Conservation (phyloP, 2,329 filamentous ascomycete species). For the Xylariaceae sp. region DNA sequence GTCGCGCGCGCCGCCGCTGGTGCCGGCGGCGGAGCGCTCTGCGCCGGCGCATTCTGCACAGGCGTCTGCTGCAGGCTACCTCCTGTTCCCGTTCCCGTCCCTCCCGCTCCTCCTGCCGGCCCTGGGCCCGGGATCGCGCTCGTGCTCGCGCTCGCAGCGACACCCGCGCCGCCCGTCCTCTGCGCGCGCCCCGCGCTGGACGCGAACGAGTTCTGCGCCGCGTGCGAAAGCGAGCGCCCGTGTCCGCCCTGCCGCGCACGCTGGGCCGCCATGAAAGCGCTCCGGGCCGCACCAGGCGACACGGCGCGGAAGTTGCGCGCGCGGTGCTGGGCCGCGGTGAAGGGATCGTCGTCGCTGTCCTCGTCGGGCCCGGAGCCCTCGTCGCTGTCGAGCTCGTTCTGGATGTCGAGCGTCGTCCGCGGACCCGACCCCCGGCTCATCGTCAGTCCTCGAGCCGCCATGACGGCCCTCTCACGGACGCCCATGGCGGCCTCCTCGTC, state of each 20-base stretch:
- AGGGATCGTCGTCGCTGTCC: conserved; percentile 24
- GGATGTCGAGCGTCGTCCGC: neutral
- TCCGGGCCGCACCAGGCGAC: conserved; percentile 17
- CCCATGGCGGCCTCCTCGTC: conserved; percentile 10
- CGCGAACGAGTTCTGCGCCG: neutral
- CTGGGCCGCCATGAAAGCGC: conserved; percentile 16
- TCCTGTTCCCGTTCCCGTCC: neutral
- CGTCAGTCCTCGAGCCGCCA: neutral
- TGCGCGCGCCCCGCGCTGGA: conserved; percentile 7
- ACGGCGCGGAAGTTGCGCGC: conserved; percentile 12
- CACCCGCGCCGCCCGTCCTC: neutral
- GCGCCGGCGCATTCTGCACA: conserved; percentile 9
- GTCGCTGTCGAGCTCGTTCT: conserved; percentile 6
- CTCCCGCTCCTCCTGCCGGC: neutral
- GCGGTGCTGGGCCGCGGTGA: conserved; percentile 17
- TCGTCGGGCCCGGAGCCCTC: conserved; percentile 17
- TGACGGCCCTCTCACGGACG: no score
- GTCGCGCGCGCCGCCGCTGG: conserved; percentile 2
- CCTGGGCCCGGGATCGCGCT: neutral
- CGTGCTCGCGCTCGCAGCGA: neutral
- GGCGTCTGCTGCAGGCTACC: conserved; percentile 9
- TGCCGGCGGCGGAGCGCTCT: neutral
- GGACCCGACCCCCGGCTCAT: neutral
- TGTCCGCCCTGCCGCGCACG: conserved; percentile 5
- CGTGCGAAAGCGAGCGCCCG: conserved; percentile 4